Evolutionary conservation across 305 asterid species (phyloP).

Genomic region (Fraxinus ornus): DNA sequence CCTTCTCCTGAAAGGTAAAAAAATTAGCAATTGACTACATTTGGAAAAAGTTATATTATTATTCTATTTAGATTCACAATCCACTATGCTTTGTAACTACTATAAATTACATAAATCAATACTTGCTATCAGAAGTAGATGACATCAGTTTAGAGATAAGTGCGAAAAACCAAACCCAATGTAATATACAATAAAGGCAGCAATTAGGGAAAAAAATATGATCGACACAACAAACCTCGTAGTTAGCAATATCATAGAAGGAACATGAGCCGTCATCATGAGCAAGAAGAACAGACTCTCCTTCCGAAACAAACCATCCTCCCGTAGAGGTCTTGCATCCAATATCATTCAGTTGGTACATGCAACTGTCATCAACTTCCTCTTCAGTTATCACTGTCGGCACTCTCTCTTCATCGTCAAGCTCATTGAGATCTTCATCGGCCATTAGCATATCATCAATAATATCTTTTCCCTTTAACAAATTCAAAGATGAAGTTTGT

Average conservation of each 20-base stretch:
- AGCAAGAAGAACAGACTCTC: constrained; percentile 83
- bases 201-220: background rate
- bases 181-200: background rate
- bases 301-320: constrained; percentile 98
- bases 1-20: constrained; percentile 46
- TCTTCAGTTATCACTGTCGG: constrained; percentile 52
- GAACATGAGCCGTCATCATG: constrained; percentile 90
- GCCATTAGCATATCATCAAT: constrained; percentile 56
- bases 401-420: constrained; percentile 56
- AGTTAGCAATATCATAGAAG: constrained; percentile 70
- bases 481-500: constrained; percentile 34
- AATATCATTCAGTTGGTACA: constrained; percentile 48
- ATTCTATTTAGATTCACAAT: background rate
- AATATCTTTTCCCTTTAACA: constrained; percentile 31
- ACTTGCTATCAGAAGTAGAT: background rate
- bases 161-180: constrained; percentile 15
- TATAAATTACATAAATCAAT: background rate
- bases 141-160: background rate
- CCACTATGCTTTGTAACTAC: background rate
- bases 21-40: background rate
- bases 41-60: background rate
- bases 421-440: constrained; percentile 64
- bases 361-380: constrained; percentile 46
- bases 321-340: constrained; percentile 75
- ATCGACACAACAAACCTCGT: constrained; percentile 53